Evolutionary conservation across 1,284 basidiomycete species (phyloP).

Genomic region (Vanrija humicola): DNA sequence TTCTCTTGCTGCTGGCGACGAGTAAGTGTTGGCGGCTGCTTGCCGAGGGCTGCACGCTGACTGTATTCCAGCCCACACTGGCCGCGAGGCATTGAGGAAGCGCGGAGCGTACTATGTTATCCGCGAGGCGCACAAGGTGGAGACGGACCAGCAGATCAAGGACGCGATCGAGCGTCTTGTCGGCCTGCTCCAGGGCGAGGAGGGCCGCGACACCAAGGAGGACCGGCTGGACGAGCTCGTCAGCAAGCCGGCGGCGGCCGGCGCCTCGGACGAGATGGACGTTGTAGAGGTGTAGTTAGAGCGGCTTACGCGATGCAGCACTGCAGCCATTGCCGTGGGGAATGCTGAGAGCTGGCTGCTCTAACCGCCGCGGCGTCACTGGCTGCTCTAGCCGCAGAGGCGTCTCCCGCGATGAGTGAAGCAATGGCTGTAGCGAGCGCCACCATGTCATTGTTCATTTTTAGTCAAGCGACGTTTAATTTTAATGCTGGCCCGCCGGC

Average conservation of each 20-base stretch:
- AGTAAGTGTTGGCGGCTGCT: constrained; percentile 46
- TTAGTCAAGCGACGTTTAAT: not conserved
- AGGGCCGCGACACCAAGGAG: constrained; percentile 55
- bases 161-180: constrained; percentile 70
- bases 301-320: not conserved
- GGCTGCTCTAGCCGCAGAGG: too few species aligned
- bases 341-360: too few species aligned
- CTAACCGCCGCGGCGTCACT: too few species aligned
- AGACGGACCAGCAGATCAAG: constrained; percentile 68
- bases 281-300: constrained; percentile 28
- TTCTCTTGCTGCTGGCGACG: constrained; percentile 80
- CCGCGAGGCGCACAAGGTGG: constrained; percentile 71
- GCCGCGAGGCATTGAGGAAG: constrained; percentile 71
- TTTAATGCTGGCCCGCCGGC: too few species aligned
- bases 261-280: constrained; percentile 24
- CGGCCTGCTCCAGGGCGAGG: constrained; percentile 66
- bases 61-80: constrained; percentile 59
- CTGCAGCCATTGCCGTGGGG: too few species aligned
- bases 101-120: constrained; percentile 87
- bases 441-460: not conserved
- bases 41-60: not conserved
- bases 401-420: too few species aligned
- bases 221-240: constrained; percentile 55
- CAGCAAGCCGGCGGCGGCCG: constrained; percentile 35
- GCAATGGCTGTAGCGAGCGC: not conserved